phyloP scores from a whole-genome alignment of 2,329 filamentous ascomycete genomes.

The Aureobasidium sp. region DNA sequence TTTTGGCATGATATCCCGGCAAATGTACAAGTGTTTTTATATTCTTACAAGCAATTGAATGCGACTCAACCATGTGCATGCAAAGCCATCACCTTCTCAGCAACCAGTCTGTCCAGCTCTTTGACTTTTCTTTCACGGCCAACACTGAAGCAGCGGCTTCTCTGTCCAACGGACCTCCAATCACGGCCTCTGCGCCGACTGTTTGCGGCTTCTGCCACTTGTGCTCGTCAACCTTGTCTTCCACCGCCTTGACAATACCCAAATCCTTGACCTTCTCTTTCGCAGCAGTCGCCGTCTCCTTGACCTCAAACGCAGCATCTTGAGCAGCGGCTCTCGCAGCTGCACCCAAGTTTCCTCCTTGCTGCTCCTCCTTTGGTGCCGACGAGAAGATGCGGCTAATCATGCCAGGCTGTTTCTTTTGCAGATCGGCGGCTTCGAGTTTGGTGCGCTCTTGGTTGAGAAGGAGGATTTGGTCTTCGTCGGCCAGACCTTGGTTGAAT shows the following conservation, averaged over 20 bases:
- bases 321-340: conserved; percentile 18
- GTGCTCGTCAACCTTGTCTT: conserved; percentile 20
- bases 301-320: conserved; percentile 18
- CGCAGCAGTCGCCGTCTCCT: conserved; percentile 15
- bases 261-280: conserved; percentile 19
- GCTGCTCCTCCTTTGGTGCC: conserved; percentile 30
- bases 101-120: conserved; percentile 42
- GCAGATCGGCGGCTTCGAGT: conserved; percentile 45
- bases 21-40: conserved; percentile 16
- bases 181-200: conserved; percentile 15
- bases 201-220: conserved; percentile 21
- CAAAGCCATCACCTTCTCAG: conserved; percentile 29
- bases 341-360: conserved; percentile 30
- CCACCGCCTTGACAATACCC: conserved; percentile 29
- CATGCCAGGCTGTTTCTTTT: conserved; percentile 31
- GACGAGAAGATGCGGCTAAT: conserved; percentile 31
- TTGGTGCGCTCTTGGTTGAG: conserved; percentile 56
- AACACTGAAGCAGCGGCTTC: conserved; percentile 36
- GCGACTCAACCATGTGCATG: not conserved
- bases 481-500: conserved; percentile 37
- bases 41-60: conserved; percentile 17
- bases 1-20: conserved; percentile 10
- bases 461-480: conserved; percentile 46
- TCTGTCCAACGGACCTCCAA: conserved; percentile 42
- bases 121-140: conserved; percentile 31